Evolutionary conservation across 1,139 yeast genomes (phyloP), one percentile per base, ranked within the genome.

Genomic region (Scheffersomyces stambukii): DNA sequence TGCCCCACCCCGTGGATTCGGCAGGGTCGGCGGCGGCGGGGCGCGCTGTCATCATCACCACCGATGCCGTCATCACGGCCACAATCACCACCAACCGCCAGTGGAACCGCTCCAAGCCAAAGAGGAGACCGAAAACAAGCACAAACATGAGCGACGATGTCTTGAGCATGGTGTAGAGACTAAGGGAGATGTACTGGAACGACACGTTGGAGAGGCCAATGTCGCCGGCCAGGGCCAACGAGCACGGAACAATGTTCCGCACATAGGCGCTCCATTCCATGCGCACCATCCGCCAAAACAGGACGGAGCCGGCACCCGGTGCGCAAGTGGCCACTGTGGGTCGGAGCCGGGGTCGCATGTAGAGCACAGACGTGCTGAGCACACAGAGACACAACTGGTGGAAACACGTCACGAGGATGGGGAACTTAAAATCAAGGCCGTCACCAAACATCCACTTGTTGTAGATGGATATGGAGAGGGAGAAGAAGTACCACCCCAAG

Each of bases 391-490:
- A 73, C 17, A 81, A 52, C 60, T 91, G 97, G 55, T 91, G 98
- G 42, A 82, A 70, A 5, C 89, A 66, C 0, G 98, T 91, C 28
- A 89, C 75, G 16, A 89, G 57, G 11, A 91, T 72, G 1, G 98
- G 98, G 52, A 77, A 91, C 27, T 76, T 73, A 50, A 91, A 81
- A 46, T 84, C 74, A 36, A 89, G 63, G 10, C 85, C 52, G 56
- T 69, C 27, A 23, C 93, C 89, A 60, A 89, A 91, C 96, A 91
- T 89, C 96, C 96, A 89, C 57, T 89, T 91, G 64, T 91, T 91
- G 61, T 91, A 91, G 19, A 89, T 66, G n/a, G 95, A 82, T 17
- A 89, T 75, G 9, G 85, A 58, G 36, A 86, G 68, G 9, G 94
- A 81, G 38, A 77, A 77, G 11, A 65, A 35, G 45, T 76, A 77